These are phyloP conservation scores for Sporothrix pseudoabietina DNA, from an alignment of 2,329 filamentous ascomycete genomes.

Conservation along the genomic window DNA sequence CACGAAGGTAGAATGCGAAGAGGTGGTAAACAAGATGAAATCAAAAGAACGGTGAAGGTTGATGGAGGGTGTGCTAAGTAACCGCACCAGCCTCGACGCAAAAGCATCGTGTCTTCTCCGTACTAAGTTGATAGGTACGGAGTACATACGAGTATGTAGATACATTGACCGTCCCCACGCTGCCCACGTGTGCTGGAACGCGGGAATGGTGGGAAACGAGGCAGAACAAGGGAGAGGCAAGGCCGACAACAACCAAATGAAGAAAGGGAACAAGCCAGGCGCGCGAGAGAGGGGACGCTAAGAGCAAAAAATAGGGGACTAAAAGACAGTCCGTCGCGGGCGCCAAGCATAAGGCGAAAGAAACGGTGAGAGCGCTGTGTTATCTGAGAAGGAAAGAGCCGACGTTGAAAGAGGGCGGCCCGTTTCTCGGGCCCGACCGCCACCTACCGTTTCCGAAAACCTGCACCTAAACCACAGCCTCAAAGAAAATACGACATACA, in stretches of 20 bases:
- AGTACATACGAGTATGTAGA: too few species aligned
- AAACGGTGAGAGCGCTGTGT: slow-evolving; percentile 2
- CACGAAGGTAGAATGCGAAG: not conserved
- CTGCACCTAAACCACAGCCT: not conserved
- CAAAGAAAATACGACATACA: too few species aligned
- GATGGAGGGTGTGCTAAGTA: not conserved
- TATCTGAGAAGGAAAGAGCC: not conserved
- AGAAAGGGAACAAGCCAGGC: slow-evolving; percentile 2
- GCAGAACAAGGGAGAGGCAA: not conserved
- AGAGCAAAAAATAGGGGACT: not conserved
- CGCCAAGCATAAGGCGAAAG: slow-evolving; percentile 6
- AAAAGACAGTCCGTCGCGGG: not conserved
- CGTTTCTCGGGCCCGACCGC: slow-evolving; percentile 15
- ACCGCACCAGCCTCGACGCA: not conserved
- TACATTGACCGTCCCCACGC: not conserved
- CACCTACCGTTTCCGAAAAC: not conserved
- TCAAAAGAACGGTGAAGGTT: slow-evolving; percentile 17
- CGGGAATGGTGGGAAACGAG: not conserved
- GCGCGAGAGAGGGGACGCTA: slow-evolving; percentile 5
- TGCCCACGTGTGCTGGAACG: slow-evolving; percentile 14
- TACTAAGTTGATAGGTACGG: not conserved
- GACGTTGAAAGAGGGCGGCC: not conserved
- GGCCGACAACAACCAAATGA: not conserved
- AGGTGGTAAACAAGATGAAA: not conserved
- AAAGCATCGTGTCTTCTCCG: not conserved